phyloP scores from a whole-genome alignment of 2,329 filamentous ascomycete genomes.

The Endocalyx cinctus region DNA sequence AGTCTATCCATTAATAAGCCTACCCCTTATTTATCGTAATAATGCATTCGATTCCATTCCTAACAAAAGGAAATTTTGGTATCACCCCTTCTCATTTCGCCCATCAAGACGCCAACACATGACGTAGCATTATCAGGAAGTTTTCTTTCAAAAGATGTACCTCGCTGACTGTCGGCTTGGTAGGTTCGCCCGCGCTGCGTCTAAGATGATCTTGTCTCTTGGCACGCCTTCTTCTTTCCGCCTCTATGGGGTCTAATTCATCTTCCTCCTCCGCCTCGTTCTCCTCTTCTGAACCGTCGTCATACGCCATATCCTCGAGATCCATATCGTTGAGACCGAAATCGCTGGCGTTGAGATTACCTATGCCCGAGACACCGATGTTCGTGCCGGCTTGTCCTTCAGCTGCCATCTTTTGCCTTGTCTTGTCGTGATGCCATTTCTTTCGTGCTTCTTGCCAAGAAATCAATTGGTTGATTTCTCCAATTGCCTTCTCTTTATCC shows the following conservation, averaged over 20 bases:
- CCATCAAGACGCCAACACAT: conserved; percentile 68
- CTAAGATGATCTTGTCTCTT: conserved; percentile 77
- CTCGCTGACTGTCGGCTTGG: conserved; percentile 74
- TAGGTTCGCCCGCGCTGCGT: conserved; percentile 75
- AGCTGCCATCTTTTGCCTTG: conserved; percentile 96
- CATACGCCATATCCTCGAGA: conserved; percentile 78
- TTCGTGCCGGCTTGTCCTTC: conserved; percentile 55
- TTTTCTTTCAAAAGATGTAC: conserved; percentile 74
- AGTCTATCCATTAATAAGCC: too few relatives aligned
- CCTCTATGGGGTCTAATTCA: conserved; percentile 79
- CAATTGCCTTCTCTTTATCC: conserved; percentile 66
- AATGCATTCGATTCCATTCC: too few relatives aligned
- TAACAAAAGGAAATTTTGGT: too few relatives aligned
- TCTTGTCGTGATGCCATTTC: conserved; percentile 98
- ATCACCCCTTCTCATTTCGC: conserved; percentile 3
- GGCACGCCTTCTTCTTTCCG: conserved; percentile 72
- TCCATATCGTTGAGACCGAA: conserved; percentile 89
- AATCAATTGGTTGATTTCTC: conserved; percentile 81
- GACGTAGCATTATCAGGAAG: conserved; percentile 77
- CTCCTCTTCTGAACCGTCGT: conserved; percentile 64
- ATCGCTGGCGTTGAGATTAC: conserved; percentile 70
- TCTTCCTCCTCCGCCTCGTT: conserved; percentile 69
- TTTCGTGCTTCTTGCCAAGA: conserved; percentile 93
- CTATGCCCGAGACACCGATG: conserved; percentile 46
- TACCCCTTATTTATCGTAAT: too few relatives aligned